A percentile compares a stretch with the other conserved stretches of the same genome.
These are phyloP conservation scores for barley (Hordeum vulgare) DNA, from an alignment of 176 grass and related monocot genomes.

Conservation along the genomic window MorexV3_pseudomolecules_assembly NC_058524.1:478874688-478875187, in stretches of 20 bases:
- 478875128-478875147: background rate
- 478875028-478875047: slow-evolving; percentile 42
- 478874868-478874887: slow-evolving; percentile 45
- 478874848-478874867: slow-evolving; percentile 39
- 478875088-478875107: background rate
- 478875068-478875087: slow-evolving; percentile 43
- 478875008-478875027: slow-evolving; percentile 36
- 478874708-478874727: slow-evolving; percentile 35
- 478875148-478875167: background rate
- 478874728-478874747: slow-evolving; percentile 39
- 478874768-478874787: slow-evolving; percentile 37
- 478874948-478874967: slow-evolving; percentile 45
- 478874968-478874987: slow-evolving; percentile 48
- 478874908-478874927: slow-evolving; percentile 41
- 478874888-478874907: slow-evolving; percentile 35
- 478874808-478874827: slow-evolving; percentile 45
- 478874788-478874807: slow-evolving; percentile 35
- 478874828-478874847: slow-evolving; percentile 41
- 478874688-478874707: slow-evolving; percentile 26
- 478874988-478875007: slow-evolving; percentile 49
- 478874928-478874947: slow-evolving; percentile 40
- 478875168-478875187: background rate
- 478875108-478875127: background rate
- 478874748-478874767: slow-evolving; percentile 47
- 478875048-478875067: slow-evolving; percentile 43